These are phyloP conservation scores for Diplodia seriata DNA, from an alignment of 2,329 filamentous ascomycete species.

Conservation along the genomic window DNA sequence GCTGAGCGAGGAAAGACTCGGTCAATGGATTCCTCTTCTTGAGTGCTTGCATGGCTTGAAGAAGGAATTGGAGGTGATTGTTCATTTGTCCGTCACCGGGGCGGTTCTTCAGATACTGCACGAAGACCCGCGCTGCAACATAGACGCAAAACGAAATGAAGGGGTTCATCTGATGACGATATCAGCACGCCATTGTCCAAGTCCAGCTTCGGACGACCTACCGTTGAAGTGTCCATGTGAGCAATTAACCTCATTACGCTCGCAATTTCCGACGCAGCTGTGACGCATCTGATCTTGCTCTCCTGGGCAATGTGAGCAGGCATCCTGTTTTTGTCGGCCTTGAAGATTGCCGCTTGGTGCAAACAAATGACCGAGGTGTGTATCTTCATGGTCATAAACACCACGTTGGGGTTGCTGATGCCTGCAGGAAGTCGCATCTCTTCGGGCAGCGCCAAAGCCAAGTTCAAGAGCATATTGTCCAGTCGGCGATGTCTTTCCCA, in stretches of 20 bases:
- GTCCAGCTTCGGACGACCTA: constrained; percentile 55
- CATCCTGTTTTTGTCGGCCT: constrained; percentile 87
- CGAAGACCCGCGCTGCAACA: constrained; percentile 92
- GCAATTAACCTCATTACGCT: constrained; percentile 95
- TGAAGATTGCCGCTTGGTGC: constrained; percentile 98
- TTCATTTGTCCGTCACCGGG: constrained; percentile 80
- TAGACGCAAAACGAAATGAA: constrained; percentile 96
- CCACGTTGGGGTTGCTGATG: constrained; percentile 78
- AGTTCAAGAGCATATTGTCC: constrained; percentile 90
- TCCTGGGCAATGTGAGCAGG: constrained; percentile 80
- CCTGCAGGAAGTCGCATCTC: constrained; percentile 80
- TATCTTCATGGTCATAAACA: constrained; percentile 96
- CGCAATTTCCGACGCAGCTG: constrained; percentile 90
- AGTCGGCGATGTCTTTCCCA: constrained; percentile 92
- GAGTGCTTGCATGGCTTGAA: constrained; percentile 87
- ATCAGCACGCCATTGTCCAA: constrained; percentile 20
- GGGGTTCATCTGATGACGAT: constrained; percentile 76
- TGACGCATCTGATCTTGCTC: constrained; percentile 91
- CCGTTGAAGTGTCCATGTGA: constrained; percentile 81
- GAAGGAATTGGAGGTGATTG: constrained; percentile 86
- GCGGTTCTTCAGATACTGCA: constrained; percentile 94
- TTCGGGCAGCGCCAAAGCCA: constrained; percentile 79
- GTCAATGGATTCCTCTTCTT: constrained; percentile 89
- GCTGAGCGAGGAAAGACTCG: constrained; percentile 90
- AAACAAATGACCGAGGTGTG: constrained; percentile 96